Base-by-base conservation (phyloP, 129 eudicot genomes). In the Apium graveolens region DNA sequence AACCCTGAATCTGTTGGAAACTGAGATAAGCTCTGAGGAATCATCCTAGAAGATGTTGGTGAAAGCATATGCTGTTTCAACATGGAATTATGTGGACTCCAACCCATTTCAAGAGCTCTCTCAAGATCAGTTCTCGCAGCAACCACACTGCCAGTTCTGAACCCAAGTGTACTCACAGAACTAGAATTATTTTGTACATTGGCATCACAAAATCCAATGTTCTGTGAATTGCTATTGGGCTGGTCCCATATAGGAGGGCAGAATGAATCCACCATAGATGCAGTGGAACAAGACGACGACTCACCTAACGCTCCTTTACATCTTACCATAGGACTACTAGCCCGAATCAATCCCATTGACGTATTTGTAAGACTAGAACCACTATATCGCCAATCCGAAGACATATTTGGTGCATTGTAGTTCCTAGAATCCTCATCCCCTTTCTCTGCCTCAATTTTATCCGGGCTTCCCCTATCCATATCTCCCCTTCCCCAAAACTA, bases 1-100 rank as follows among this genome's bases (percentile, higher is more conserved):
- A 95, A 95, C 51, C 86, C 99, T n/a, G 90, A 87, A 89, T 95
- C 99, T 17, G 96, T 86, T 7, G 97, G 96, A 87, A 90, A 88
- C 31, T 95, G 91, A 76, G 94, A 86, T 72, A 88, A 90, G 46
- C 84, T 84, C 53, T 86, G 92, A 71, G 93, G 97, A 79, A 88
- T 76, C 81, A 87, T 76, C 51, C 83, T 79, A 39, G 95, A 69
- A 83, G 86, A 81, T 79, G 83, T 31, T 41, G 93, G 90, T 60
- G 87, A 49, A 70, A 90, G 82, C 86, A 89, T 41, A 32, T 86
- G 83, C 21, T 89, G 88, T 84, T 87, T 87, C 71, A 84, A 68
- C 83, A 87, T 74, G 41, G 93, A 75, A 85, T 86, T 79, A 60
- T 78, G 83, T 16, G 89, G 88, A 35, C 53, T 48, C 93, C 92